Evolutionary conservation across 2,329 filamentous ascomycete genomes (phyloP).

Genomic region (Fusarium verrucosum): DNA sequence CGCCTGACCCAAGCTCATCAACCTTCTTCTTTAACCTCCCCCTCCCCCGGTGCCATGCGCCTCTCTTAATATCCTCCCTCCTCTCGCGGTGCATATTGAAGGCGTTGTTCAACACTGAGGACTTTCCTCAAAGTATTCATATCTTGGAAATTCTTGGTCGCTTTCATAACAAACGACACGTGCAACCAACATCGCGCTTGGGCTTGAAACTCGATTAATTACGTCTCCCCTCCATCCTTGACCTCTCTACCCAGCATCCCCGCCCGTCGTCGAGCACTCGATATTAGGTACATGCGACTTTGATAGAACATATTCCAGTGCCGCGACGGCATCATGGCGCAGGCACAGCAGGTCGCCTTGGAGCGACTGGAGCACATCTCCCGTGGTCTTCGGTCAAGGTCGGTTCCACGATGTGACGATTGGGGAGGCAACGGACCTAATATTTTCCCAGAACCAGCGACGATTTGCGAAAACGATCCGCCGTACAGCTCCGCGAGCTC

Average conservation of each 20-base stretch:
- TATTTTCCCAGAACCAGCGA: constrained; percentile 51
- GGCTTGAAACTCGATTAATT: constrained; percentile 23
- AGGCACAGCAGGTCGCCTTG: constrained; percentile 63
- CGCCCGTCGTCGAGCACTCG: constrained; percentile 9
- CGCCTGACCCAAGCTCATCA: constrained; percentile 41
- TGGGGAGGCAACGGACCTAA: constrained; percentile 24
- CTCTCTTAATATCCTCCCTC: constrained; percentile 23
- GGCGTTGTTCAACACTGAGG: constrained; percentile 12
- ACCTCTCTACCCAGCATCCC: not conserved
- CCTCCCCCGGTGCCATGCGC: constrained; percentile 41
- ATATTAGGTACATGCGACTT: constrained; percentile 43
- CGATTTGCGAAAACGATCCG: constrained; percentile 62
- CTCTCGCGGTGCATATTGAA: constrained; percentile 26
- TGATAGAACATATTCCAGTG: constrained; percentile 39
- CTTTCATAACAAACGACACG: constrained; percentile 13
- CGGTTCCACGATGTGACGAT: constrained; percentile 25
- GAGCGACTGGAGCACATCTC: constrained; percentile 65
- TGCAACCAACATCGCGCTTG: constrained; percentile 21
- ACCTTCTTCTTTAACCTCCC: constrained; percentile 30
- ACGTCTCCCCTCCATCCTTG: constrained; percentile 11
- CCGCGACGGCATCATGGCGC: constrained; percentile 50
- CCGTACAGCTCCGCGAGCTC: constrained; percentile 64
- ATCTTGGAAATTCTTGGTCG: not conserved
- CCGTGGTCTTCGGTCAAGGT: constrained; percentile 67
- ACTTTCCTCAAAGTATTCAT: not conserved